phyloP scores from a whole-genome alignment of 73 alveolate genomes.

The Halteria grandinella region DNA sequence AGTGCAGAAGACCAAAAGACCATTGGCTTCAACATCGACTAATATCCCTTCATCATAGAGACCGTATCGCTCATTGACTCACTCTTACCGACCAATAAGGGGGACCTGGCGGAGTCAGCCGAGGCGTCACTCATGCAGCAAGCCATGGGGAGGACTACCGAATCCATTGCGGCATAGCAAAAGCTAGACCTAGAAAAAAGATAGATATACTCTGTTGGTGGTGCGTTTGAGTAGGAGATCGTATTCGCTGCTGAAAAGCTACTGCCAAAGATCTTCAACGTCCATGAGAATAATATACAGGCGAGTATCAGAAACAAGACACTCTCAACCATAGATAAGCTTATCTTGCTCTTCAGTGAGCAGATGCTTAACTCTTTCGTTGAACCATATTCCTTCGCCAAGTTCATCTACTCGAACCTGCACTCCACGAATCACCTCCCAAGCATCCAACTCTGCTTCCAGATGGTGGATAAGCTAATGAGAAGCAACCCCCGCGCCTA shows the following conservation, averaged over 20 bases:
- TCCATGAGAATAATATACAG: slow-evolving; percentile 48
- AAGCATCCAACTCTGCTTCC: slow-evolving; percentile 49
- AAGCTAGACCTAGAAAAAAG: slow-evolving; percentile 17
- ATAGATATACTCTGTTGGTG: no score
- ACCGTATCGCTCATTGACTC: not conserved
- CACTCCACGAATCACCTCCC: not conserved
- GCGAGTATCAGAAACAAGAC: slow-evolving; percentile 11
- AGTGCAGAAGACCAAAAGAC: not conserved
- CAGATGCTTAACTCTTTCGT: slow-evolving; percentile 46
- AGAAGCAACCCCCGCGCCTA: slow-evolving; percentile 33
- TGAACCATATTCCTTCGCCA: slow-evolving; percentile 49
- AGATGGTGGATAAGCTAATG: slow-evolving; percentile 41
- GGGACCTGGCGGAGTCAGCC: not conserved
- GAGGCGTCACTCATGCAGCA: not conserved
- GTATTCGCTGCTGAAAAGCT: slow-evolving; percentile 49
- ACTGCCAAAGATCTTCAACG: slow-evolving; percentile 56
- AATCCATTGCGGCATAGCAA: not conserved
- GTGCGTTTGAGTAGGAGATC: no score
- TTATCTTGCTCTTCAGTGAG: slow-evolving; percentile 50
- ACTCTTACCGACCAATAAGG: not conserved
- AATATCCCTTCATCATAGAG: slow-evolving; percentile 39
- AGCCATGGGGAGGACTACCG: not conserved
- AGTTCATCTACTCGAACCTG: slow-evolving; percentile 39
- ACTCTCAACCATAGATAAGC: slow-evolving; percentile 55
- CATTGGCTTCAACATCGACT: slow-evolving; percentile 7